These are phyloP conservation scores for Colletotrichum caudatum DNA, from an alignment of 2,329 filamentous ascomycete genomes.

Conservation along the genomic window DNA sequence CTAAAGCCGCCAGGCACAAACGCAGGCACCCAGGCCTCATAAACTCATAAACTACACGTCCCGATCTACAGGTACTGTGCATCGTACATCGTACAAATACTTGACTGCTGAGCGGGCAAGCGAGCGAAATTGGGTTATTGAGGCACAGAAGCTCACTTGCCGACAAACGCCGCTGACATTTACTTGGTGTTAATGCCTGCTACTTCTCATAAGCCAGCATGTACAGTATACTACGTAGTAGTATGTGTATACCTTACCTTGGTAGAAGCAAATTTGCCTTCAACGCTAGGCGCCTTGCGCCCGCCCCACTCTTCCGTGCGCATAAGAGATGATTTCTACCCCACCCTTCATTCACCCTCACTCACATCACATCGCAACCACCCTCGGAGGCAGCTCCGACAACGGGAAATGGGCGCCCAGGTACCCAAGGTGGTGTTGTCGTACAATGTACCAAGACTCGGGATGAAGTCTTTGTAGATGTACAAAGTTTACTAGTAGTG, in stretches of 20 bases:
- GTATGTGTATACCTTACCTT: no score
- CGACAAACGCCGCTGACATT: conserved; percentile 5
- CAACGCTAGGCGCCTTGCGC: not conserved
- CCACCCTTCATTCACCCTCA: not conserved
- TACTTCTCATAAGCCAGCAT: not conserved
- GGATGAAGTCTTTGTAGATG: conserved; percentile 3
- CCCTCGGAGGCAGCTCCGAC: conserved; percentile 13
- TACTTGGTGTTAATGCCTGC: not conserved
- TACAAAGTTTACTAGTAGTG: no score
- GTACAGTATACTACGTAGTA: no score
- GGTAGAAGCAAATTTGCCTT: not conserved
- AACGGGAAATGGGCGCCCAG: conserved; percentile 1
- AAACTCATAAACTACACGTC: no score
- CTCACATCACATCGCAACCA: not conserved
- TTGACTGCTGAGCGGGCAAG: not conserved
- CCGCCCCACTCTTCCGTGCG: not conserved
- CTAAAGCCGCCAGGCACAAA: conserved; percentile 1
- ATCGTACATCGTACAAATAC: not conserved
- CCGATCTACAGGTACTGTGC: not conserved
- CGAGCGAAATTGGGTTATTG: conserved; percentile 1
- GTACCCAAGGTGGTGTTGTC: not conserved
- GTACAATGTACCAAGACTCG: not conserved
- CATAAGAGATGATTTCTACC: not conserved
- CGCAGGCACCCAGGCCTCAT: not conserved
- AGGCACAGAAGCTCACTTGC: conserved; percentile 1